Evolutionary conservation across 1,284 basidiomycete species (phyloP), one percentile per base, ranked within the genome.

Genomic region (Gomphus bonarii): DNA sequence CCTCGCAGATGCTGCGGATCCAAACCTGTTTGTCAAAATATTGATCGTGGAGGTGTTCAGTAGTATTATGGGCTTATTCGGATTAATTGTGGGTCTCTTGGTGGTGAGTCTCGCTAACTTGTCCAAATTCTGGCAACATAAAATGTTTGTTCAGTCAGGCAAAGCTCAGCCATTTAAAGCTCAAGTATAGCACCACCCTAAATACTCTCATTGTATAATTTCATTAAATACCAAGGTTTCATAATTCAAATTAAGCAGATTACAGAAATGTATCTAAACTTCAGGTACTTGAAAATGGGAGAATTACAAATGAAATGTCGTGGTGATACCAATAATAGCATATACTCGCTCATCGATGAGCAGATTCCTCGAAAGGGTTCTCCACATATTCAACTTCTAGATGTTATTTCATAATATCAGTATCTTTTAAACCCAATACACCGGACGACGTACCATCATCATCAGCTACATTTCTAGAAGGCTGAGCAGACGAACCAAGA

Each of bases 41-140:
- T 81, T 97, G 58, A 85, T 97, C 58, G 88, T 95, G 1, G 94
- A 97, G 67, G 93, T 97, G 57, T 97, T 97, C 67, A 92, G 91
- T 59, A 93, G 90, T 64, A 91, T 95, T 61, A 73, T 95, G 68
- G 93, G 92, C 30, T 74, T 95, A 50, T 95, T 95, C 66, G 93
- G 93, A 22, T 74, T 95, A 61, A 95, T 95, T 65, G 89, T 58
- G 18, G 56, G 56, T 12, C 30, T 58, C 1, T 18, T 58, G 36
- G 42, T 53, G 50, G 56, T 58, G 48, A 43, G 56, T 46, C 20
- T 16, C 16, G 31, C 22, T 30, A 14, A 16, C n/a, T 18, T 44
- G n/a, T 42, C 38, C 5, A 43, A n/a, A 1, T 46, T 12, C 48
- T 30, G 6, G 10, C 18, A 3, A 33, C 49, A 14, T 25, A 7